Percentiles rank a stretch among this genome's conserved stretches.
Conservation (phyloP, 257 asterid genomes). For the Gynochthodes officinalis region DNA sequence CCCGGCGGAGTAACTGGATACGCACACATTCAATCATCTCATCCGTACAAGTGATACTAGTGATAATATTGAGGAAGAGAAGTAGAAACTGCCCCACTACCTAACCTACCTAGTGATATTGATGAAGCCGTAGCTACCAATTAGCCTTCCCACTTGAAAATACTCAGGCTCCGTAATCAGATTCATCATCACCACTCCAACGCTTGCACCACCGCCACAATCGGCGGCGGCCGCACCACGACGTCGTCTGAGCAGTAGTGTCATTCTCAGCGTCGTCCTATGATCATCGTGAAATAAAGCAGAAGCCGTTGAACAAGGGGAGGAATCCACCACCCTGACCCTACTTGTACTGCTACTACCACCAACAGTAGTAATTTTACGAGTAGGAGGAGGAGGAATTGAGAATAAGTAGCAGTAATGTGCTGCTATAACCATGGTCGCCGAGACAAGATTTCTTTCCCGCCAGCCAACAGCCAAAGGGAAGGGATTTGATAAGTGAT, state of each 20-base stretch:
- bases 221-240: background rate
- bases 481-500: too few species aligned
- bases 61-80: too few species aligned
- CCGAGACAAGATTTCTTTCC: too few species aligned
- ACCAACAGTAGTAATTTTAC: background rate
- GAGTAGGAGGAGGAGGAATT: background rate
- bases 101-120: conserved; percentile 72
- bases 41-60: too few species aligned
- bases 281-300: too few species aligned
- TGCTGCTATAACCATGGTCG: background rate
- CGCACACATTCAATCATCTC: too few species aligned
- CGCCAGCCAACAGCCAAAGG: too few species aligned
- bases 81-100: too few species aligned
- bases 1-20: background rate
- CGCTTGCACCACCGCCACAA: conserved; percentile 2
- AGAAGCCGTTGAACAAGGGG: too few species aligned
- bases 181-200: conserved; percentile 39
- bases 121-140: conserved; percentile 92
- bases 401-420: background rate
- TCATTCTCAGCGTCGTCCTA: background rate
- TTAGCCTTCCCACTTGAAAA: conserved; percentile 77
- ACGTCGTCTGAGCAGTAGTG: background rate
- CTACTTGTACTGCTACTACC: too few species aligned
- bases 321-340: too few species aligned
- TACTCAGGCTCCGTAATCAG: conserved; percentile 62